Base-by-base conservation (phyloP, 768 basidiomycete species). In the Tulasnella sp. region DNA sequence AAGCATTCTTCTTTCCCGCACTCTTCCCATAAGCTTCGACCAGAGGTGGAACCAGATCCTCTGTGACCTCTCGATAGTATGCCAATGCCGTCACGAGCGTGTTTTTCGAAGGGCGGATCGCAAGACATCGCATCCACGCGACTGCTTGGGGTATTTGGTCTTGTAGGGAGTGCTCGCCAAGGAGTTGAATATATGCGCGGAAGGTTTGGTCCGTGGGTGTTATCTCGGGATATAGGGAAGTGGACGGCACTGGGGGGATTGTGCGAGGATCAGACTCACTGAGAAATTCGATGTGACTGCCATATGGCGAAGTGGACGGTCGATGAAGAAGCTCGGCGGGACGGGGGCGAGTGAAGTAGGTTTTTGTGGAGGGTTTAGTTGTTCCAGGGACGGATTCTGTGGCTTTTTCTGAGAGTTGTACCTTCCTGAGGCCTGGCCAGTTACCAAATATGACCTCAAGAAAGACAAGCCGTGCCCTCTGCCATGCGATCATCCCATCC, bases 41-140 rank as follows among this genome's bases (percentile, higher is more conserved):
- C 17, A 86, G 68, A 62, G 83, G 64, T 48, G 83, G 81, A 15
- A 38, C 21, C 11, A 80, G 77, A 45, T 79, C 76, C 55, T 80
- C 69, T 62, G 80, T 79, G 29, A 85, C 80, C 66, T 91, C 87
- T 4, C 75, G 76, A 80, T 87, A 89, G 60, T 85, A 78, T 46
- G 81, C 79, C 51, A 92, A 66, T 21, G 81, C 80, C 0, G 81
- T 66, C 1, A 81, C 77, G 11, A 92, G 69, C 15, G 84, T 83
- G 42, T 73, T 69, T 25, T 66, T 68, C n/a, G 73, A 72, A 1
- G 87, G 87, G 44, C 52, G 41, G 10, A 90, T 70, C 0, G 68
- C 68, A 41, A 88, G 64, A 15, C 72, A 73, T 5, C 77, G 76
- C 87, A 88, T 89, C 87, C 90, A 90, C 19, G 78, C 80, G 0